A percentile compares a stretch with the other conserved stretches of the same genome.
These are phyloP conservation scores for Metschnikowia cerradonensis DNA, from an alignment of 805 yeast genomes.

Conservation along the genomic window DNA sequence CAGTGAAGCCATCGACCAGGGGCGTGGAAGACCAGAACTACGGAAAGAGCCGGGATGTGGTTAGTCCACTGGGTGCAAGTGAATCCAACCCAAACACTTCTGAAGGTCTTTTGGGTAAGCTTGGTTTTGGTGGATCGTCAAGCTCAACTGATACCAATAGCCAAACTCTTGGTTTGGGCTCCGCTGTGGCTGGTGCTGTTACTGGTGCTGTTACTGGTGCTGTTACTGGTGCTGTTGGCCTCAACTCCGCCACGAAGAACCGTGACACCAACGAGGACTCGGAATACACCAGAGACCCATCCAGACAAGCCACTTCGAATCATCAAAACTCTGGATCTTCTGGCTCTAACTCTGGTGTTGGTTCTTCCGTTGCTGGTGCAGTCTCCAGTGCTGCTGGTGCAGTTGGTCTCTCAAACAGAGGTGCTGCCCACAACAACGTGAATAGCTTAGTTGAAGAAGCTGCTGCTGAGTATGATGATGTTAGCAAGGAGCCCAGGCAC, in stretches of 20 bases:
- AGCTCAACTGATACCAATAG: neutral
- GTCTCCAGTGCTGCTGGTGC: slow-evolving; percentile 20
- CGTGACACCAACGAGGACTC: neutral
- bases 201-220: slow-evolving; percentile 20
- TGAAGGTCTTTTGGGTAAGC: slow-evolving; percentile 11
- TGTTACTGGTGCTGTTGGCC: slow-evolving; percentile 17
- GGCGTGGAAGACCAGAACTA: neutral
- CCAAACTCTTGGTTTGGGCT: slow-evolving; percentile 7
- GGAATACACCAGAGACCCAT: neutral
- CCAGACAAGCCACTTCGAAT: neutral
- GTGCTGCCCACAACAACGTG: slow-evolving; percentile 8
- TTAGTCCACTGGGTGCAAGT: neutral
- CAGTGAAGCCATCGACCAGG: neutral
- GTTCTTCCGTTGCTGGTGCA: slow-evolving; percentile 18
- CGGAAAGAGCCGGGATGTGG: neutral
- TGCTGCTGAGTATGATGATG: slow-evolving; percentile 11
- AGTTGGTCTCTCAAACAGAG: slow-evolving; percentile 10
- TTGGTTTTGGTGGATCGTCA: slow-evolving; percentile 6
- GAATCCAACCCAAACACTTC: neutral
- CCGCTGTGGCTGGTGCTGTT: slow-evolving; percentile 18
- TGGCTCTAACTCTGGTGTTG: slow-evolving; percentile 2
- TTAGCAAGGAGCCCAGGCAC: slow-evolving; percentile 9
- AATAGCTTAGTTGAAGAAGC: slow-evolving; percentile 22
- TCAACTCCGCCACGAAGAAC: neutral
- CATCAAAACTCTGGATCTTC: slow-evolving; percentile 1